Base-by-base conservation (phyloP, 108 stramenopile species). In the Fragilariopsis cylindrus region DNA sequence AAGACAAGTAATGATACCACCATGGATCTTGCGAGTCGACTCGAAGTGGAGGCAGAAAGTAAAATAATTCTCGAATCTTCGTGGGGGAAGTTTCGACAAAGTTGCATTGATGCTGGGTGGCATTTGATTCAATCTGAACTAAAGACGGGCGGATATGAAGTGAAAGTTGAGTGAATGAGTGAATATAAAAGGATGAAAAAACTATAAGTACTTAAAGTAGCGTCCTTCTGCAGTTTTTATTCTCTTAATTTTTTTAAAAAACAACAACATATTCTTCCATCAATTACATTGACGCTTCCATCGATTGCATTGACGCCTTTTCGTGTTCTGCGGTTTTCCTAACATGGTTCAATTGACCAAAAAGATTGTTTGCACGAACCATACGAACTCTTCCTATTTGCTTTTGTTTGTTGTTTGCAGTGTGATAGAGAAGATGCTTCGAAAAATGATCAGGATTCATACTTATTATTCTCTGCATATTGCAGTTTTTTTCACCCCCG, bases 321-420 rank as follows among this genome's bases (percentile, higher is more conserved):
- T 39, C 74, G 12, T 48, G 5, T 49, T 76, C 49, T 60, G 77
- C 77, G 65, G 52, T 67, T 48, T 88, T 85, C 69, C 83, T 80
- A 54, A 94, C 87, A 11, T 88, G 79, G 70, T 91, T 88, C 57
- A 94, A 65, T 71, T 92, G 90, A 0, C 85, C 93, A 78, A 92
- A 86, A 41, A 90, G 80, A 50, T 88, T 68, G 49, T 86, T 76
- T 0, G 85, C 82, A 21, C 86, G 75, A 16, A 89, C 71, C 72
- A 90, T 84, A 7, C 85, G 79, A 42, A 73, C 77, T 15, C 18
- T 74, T 0, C 30, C 30, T 19, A 84, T 60, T 48, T 87, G 88
- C 44, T 72, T 74, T 67, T 94, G 93, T 58, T 94, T 94, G 82
- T 94, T 92, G 70, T 94, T 94, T 40, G 89, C 83, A 4, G 76